phyloP scores from a whole-genome alignment of 177 flowering plant genomes.

The Vitis hybrid region DNA sequence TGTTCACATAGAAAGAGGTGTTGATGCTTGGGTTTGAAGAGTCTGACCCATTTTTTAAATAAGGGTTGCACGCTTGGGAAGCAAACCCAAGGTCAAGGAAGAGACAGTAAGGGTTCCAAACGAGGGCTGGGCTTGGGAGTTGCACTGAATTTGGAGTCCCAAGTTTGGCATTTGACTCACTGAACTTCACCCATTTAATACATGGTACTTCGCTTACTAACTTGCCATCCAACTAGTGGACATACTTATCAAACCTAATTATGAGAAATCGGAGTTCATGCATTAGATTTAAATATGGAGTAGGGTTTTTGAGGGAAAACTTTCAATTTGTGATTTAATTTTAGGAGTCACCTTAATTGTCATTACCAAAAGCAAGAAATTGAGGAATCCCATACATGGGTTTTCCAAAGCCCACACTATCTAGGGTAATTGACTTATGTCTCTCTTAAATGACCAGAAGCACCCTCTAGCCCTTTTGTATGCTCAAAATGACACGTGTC shows the following conservation, averaged over 20 bases:
- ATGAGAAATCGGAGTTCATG: slow-evolving; percentile 3
- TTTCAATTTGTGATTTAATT: not conserved
- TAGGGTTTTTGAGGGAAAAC: not conserved
- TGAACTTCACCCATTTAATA: slow-evolving; percentile 14
- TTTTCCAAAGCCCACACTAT: slow-evolving; percentile 28
- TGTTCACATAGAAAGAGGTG: slow-evolving; percentile 26
- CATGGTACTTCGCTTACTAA: slow-evolving; percentile 16
- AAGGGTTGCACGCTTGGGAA: slow-evolving; percentile 34
- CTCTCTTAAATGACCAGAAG: slow-evolving; percentile 7
- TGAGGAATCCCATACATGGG: slow-evolving; percentile 35
- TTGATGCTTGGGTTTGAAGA: slow-evolving; percentile 29
- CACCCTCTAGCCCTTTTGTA: not conserved
- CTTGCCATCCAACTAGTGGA: slow-evolving; percentile 18
- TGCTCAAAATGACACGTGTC: not conserved
- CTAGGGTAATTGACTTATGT: slow-evolving; percentile 32
- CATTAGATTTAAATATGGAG: not conserved
- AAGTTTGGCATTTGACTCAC: slow-evolving; percentile 33
- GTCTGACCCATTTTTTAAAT: slow-evolving; percentile 25
- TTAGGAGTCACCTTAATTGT: not conserved
- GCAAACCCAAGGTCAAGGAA: slow-evolving; percentile 48
- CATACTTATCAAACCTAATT: slow-evolving; percentile 14
- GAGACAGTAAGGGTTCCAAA: slow-evolving; percentile 39
- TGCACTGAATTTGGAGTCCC: slow-evolving; percentile 47
- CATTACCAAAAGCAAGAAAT: slow-evolving; percentile 26
- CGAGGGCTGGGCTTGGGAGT: slow-evolving; percentile 48